phyloP scores from a whole-genome alignment of 2,329 filamentous ascomycete genomes.

The Aureobasidium mangrovei region DNA sequence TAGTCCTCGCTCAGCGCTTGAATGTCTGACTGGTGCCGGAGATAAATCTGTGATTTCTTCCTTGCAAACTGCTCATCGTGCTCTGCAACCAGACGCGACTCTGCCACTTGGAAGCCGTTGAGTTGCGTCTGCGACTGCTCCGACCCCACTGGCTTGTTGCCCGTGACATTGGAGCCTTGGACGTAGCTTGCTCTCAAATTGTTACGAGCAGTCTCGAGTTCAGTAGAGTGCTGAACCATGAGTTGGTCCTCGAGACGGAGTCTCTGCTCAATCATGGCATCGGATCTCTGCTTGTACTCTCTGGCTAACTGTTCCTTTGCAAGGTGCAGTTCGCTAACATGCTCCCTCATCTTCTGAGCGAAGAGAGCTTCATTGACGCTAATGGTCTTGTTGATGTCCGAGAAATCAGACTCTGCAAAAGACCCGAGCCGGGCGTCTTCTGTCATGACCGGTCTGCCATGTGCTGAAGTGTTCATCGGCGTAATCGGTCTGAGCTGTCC shows the following conservation, averaged over 20 bases:
- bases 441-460: not conserved
- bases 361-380: conserved; percentile 29
- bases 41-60: conserved; percentile 28
- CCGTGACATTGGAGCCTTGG: not conserved
- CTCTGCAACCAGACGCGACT: conserved; percentile 26
- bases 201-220: conserved; percentile 26
- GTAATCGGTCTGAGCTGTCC: conserved; percentile 10
- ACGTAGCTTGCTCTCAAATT: conserved; percentile 24
- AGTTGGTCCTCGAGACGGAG: conserved; percentile 25
- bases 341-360: conserved; percentile 28
- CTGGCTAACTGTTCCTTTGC: conserved; percentile 27
- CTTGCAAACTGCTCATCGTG: conserved; percentile 26
- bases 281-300: conserved; percentile 28
- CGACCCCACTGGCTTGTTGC: not conserved
- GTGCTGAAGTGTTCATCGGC: not conserved
- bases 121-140: not conserved
- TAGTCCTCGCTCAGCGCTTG: conserved; percentile 27
- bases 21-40: conserved; percentile 28
- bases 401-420: conserved; percentile 22
- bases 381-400: conserved; percentile 28
- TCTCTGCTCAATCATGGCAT: conserved; percentile 24
- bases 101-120: conserved; percentile 18
- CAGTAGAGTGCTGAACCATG: conserved; percentile 23
- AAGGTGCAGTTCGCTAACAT: conserved; percentile 28
- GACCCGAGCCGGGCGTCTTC: not conserved